Evolutionary conservation across 1,284 basidiomycete genomes (phyloP), one percentile per base, ranked within the genome.

Genomic region (Pholiota adiposa): DNA sequence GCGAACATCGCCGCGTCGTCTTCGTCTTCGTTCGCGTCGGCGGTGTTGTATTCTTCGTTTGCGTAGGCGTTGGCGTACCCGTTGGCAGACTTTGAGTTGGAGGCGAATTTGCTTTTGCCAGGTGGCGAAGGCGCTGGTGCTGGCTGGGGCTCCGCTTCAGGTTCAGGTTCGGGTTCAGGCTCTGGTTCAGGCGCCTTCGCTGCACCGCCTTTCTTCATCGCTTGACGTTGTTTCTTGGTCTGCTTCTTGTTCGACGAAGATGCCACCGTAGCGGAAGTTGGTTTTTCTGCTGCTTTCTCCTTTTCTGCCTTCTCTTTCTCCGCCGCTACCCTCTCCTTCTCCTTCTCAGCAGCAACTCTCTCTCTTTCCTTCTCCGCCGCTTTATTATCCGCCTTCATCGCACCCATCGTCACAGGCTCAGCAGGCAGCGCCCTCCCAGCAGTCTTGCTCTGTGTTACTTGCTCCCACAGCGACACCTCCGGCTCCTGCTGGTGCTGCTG

Each of bases 161-260:
- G 49, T 29, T 53, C 54, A 16, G 51, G 21, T 18, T 68, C 70
- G 4, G 59, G 52, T 27, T 63, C 60, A 4, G 59, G 54, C 7
- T 51, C 51, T 23, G 41, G 19, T 19, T 51, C 34, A 33, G 43
- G 43, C 23, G 43, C 33, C 36, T 11, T 3, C 27, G 55, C 52
- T 6, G 57, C 34, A 12, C 56, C 62, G 4, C 59, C 68, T 6
- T 64, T 58, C 62, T 72, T 71, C 53, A 51, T 36, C 9, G 60
- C 63, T 27, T 66, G 68, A 3, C 69, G 69, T 33, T 69, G 70
- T 46, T 70, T 73, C 54, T 75, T 74, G 36, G 56, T 64, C 41
- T 57, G 56, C 59, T 69, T 73, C 53, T 31, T 31, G 29, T 63
- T 71, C 63, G 38, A 44, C 44, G 62, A 41, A 5, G 61, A 19